Conservation (phyloP, 2,329 filamentous ascomycete species). For the Aspergillus tanneri region DNA sequence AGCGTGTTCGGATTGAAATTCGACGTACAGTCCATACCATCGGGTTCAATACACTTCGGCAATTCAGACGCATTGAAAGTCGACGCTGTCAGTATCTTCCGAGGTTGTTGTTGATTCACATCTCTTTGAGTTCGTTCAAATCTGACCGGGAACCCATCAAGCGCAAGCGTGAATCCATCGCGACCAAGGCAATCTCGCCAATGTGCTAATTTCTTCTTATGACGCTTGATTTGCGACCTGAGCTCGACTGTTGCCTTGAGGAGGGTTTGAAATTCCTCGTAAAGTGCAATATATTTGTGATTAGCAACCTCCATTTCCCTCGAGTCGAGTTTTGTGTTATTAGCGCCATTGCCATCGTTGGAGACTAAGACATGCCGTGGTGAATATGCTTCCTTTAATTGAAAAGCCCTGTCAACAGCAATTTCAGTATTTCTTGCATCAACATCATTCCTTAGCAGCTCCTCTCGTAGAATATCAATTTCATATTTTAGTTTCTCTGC, state of each 20-base stretch:
- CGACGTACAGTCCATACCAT: not conserved
- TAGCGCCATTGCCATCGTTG: slow-evolving; percentile 8
- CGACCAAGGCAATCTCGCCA: slow-evolving; percentile 31
- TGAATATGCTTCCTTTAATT: slow-evolving; percentile 28
- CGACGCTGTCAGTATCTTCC: not conserved
- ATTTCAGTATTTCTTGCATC: slow-evolving; percentile 15
- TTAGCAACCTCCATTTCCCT: slow-evolving; percentile 23
- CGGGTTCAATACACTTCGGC: not conserved
- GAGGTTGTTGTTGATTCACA: not conserved
- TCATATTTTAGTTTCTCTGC: slow-evolving; percentile 24
- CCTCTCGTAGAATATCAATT: slow-evolving; percentile 21
- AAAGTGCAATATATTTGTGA: slow-evolving; percentile 35
- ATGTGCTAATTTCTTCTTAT: slow-evolving; percentile 33
- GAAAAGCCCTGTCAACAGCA: slow-evolving; percentile 13
- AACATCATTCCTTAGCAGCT: slow-evolving; percentile 20
- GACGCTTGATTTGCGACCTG: slow-evolving; percentile 31
- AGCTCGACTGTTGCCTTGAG: slow-evolving; percentile 29
- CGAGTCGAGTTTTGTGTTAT: slow-evolving; percentile 7
- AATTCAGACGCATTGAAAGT: not conserved
- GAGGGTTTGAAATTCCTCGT: slow-evolving; percentile 30
- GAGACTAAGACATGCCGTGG: slow-evolving; percentile 23
- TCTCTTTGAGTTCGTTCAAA: slow-evolving; percentile 26
- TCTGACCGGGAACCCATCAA: slow-evolving; percentile 27
- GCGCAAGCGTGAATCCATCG: slow-evolving; percentile 31
- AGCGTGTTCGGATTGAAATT: not conserved